Evolutionary conservation across 345 rosid species (phyloP), one percentile per base, ranked within the genome.

Genomic region (Rhizophora mangle): DNA sequence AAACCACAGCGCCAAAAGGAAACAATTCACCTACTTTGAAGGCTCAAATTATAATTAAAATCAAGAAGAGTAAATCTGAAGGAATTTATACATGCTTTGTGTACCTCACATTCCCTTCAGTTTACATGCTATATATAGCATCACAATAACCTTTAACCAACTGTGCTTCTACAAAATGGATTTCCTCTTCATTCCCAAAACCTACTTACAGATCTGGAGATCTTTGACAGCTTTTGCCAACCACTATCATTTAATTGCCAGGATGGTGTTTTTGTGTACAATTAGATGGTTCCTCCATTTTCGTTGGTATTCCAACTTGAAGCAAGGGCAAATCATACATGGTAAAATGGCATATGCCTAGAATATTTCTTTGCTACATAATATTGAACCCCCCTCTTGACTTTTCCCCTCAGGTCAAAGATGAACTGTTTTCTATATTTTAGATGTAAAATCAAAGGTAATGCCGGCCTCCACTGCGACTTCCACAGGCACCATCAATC

Each of bases 31-130:
- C 70, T 70, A 24, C 57, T 67, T 30, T 60, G 29, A 51, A 75
- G 68, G 76, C 46, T 64, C 69, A 60, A 30, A 43, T 43, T 5
- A 13, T 5, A 43, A 19, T 43, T 13, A 13, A 43, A 43, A 43
- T 3, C 0, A 43, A 61, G 46, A 69, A 74, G 79, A 68, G 75
- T 68, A 53, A 59, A 20, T 26, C 47, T 60, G 53, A 79, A 68
- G 75, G 65, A 60, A 67, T 60, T 67, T 55, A 46, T 49, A 27
- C 60, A 22, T 56, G 49, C 37, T 52, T 59, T 53, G 4, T 2
- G 8, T 66, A 60, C 67, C 68, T 34, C 26, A 37, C 29, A 18
- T 47, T 60, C 31, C 47, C 21, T 22, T 6, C 72, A 32, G 8
- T 21, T 21, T 51, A 31, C 21, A 20, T 24, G 20, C 24, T 19